A percentile compares a stretch with the other conserved stretches of the same genome.
phyloP scores from a whole-genome alignment of 108 stramenopile genomes.

The Fragilaria crotonensis region DNA sequence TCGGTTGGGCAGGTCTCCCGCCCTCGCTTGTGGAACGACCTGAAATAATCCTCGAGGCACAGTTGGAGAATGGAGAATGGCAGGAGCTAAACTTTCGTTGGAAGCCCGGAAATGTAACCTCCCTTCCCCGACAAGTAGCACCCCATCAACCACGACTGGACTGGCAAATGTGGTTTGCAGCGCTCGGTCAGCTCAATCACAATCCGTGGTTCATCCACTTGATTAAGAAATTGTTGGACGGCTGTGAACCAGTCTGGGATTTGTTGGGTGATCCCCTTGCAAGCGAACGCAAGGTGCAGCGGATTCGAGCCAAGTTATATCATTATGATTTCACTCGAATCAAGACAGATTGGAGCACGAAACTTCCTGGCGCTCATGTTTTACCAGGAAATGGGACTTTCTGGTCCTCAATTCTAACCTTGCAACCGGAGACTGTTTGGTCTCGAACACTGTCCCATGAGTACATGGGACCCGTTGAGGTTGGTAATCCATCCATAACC shows the following conservation, averaged over 20 bases:
- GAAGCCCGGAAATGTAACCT: constrained; percentile 38
- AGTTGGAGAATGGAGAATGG: constrained; percentile 32
- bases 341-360: constrained; percentile 5
- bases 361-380: constrained; percentile 1
- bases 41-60: constrained; percentile 53
- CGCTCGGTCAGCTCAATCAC: constrained; percentile 40
- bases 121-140: constrained; percentile 31
- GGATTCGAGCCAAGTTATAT: constrained; percentile 23
- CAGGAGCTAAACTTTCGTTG: constrained; percentile 47
- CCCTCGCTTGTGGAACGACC: constrained; percentile 44
- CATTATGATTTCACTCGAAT: constrained; percentile 27
- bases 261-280: constrained; percentile 27
- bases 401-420: too few species aligned
- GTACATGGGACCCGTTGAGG: too few species aligned
- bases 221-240: constrained; percentile 30
- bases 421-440: too few species aligned
- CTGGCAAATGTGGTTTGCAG: constrained; percentile 83
- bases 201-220: constrained; percentile 53
- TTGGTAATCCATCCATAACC: too few species aligned
- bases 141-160: constrained; percentile 66
- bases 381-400: background rate
- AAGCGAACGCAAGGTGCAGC: constrained; percentile 8
- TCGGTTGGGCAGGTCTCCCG: constrained; percentile 44
- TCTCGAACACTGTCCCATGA: too few species aligned
- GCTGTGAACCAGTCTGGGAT: constrained; percentile 20